phyloP scores from a whole-genome alignment of 441 rosid species.

The Melastoma candidum region DNA sequence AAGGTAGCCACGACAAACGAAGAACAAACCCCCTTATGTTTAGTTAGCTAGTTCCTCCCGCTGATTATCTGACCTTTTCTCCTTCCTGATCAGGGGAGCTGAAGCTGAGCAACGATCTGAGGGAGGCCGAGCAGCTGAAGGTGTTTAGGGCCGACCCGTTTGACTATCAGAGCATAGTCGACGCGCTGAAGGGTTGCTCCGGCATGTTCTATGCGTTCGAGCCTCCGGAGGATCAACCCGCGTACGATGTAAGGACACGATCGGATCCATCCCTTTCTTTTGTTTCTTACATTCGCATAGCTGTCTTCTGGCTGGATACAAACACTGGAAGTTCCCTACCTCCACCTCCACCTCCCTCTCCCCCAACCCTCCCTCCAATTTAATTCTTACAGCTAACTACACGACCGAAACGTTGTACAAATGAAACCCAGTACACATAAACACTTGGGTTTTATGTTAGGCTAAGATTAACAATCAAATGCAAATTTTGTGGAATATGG shows the following conservation, averaged over 20 bases:
- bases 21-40: background rate
- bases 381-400: no score
- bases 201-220: constrained; percentile 55
- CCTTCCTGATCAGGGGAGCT: constrained; percentile 17
- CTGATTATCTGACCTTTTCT: background rate
- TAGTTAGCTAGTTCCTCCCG: background rate
- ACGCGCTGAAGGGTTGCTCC: constrained; percentile 45
- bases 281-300: no score
- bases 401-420: no score
- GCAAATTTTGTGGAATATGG: no score
- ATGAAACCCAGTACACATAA: no score
- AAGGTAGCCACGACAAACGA: constrained; percentile 16
- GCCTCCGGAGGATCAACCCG: constrained; percentile 39
- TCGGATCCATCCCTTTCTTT: background rate
- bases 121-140: constrained; percentile 29
- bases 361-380: no score
- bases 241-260: constrained; percentile 36
- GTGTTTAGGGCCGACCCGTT: constrained; percentile 47
- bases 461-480: no score
- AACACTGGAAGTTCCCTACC: no score
- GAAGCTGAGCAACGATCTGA: constrained; percentile 12
- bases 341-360: no score
- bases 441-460: no score
- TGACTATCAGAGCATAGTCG: constrained; percentile 47
- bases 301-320: no score